A percentile compares a stretch with the other conserved stretches of the same genome.
Evolutionary conservation across 345 rosid species (phyloP).

Genomic region (Gossypium rotundifolium): DNA sequence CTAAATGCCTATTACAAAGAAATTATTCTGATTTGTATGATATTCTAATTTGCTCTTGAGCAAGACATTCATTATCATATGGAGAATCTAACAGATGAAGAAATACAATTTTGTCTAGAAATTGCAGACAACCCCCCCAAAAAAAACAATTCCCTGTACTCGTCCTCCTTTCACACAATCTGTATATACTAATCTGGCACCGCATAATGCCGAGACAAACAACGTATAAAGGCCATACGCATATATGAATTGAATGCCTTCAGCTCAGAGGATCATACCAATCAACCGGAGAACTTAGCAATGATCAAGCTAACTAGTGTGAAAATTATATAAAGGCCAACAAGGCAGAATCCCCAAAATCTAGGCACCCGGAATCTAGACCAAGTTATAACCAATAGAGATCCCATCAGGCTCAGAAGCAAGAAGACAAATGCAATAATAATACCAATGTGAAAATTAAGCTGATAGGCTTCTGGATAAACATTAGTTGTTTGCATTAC

Average conservation of each 20-base stretch:
- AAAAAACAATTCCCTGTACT: not conserved
- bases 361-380: slow-evolving; percentile 83
- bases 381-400: slow-evolving; percentile 88
- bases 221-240: not conserved
- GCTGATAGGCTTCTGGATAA: slow-evolving; percentile 75
- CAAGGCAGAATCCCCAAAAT: slow-evolving; percentile 94
- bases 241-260: slow-evolving; percentile 3
- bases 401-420: slow-evolving; percentile 86
- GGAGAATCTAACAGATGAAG: slow-evolving; percentile 5
- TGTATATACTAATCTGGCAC: not conserved
- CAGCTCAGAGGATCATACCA: not conserved
- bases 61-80: not conserved
- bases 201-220: not conserved
- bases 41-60: not conserved
- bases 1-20: not conserved
- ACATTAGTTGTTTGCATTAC: slow-evolving; percentile 66
- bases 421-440: slow-evolving; percentile 87
- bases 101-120: slow-evolving; percentile 6
- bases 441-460: slow-evolving; percentile 74
- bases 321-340: slow-evolving; percentile 70
- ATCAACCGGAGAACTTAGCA: slow-evolving; percentile 53
- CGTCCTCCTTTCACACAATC: not conserved
- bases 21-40: not conserved
- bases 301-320: slow-evolving; percentile 58
- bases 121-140: slow-evolving; percentile 16